These are phyloP conservation scores for Oryza meridionalis DNA, from an alignment of 176 grass and related monocot species.

Conservation along the genomic window DNA sequence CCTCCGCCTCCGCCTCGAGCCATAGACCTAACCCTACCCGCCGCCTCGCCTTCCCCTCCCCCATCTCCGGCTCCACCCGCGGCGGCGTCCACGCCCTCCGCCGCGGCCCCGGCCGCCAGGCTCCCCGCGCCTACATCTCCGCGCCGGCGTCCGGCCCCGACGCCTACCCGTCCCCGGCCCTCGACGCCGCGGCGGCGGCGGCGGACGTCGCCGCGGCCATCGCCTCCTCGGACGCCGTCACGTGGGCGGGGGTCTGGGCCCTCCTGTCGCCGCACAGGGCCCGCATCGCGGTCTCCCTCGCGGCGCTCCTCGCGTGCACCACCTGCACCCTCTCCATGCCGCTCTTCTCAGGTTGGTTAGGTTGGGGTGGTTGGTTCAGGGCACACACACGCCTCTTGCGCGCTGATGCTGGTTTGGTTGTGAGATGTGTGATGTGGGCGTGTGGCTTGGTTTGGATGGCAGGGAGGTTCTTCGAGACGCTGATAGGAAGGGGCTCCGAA, in stretches of 20 bases:
- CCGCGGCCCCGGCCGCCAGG: background rate
- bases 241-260: conserved; percentile 69
- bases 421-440: conserved; percentile 8
- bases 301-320: conserved; percentile 78
- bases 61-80: background rate
- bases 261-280: conserved; percentile 62
- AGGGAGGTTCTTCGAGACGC: conserved; percentile 94
- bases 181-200: conserved; percentile 37
- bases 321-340: conserved; percentile 91
- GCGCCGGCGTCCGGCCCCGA: conserved; percentile 81
- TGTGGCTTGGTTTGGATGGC: conserved; percentile 19
- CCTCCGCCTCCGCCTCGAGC: background rate
- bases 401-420: conserved; percentile 24
- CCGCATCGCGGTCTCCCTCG: conserved; percentile 59
- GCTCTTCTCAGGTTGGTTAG: conserved; percentile 72
- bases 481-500: conserved; percentile 72
- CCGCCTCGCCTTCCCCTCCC: background rate
- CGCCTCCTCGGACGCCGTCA: conserved; percentile 52
- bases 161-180: conserved; percentile 38
- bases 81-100: too few species aligned
- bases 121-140: conserved; percentile 63
- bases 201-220: conserved; percentile 49
- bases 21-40: background rate
- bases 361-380: too few species aligned
- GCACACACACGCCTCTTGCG: too few species aligned